Evolutionary conservation across 768 basidiomycete genomes (phyloP).

Genomic region (Leucocoprinus sp.): DNA sequence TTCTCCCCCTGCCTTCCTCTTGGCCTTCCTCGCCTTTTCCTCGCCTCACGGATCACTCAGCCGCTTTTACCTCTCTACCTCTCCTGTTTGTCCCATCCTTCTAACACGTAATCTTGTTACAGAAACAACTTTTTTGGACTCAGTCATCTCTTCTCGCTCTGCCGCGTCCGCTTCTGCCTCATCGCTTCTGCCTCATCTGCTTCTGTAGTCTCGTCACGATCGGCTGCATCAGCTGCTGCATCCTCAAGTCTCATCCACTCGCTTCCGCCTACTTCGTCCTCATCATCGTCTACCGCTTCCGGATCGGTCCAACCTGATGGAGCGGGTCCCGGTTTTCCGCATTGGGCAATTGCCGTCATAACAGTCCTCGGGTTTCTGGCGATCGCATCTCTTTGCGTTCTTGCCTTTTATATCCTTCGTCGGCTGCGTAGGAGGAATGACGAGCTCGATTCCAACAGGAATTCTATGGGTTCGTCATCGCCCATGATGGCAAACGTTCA

Average conservation of each 20-base stretch:
- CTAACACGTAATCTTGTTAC: constrained; percentile 11
- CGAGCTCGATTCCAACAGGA: constrained; percentile 44
- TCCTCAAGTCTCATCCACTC: constrained; percentile 16
- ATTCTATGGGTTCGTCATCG: constrained; percentile 70
- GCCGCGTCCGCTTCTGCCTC: constrained; percentile 37
- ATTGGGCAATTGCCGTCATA: constrained; percentile 90
- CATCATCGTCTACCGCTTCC: constrained; percentile 15
- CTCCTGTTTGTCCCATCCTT: constrained; percentile 5
- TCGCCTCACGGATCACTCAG: constrained; percentile 5
- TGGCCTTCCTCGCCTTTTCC: constrained; percentile 2
- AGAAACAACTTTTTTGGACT: constrained; percentile 76
- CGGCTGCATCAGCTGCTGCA: constrained; percentile 28
- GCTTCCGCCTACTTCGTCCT: constrained; percentile 11
- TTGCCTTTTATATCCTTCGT: constrained; percentile 68
- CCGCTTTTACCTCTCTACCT: constrained; percentile 7
- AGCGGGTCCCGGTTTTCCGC: constrained; percentile 49
- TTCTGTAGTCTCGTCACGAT: constrained; percentile 21
- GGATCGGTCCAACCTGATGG: constrained; percentile 39
- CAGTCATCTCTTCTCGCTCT: constrained; percentile 50
- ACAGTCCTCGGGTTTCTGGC: constrained; percentile 81
- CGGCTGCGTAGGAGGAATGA: constrained; percentile 47
- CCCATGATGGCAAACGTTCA: constrained; percentile 74
- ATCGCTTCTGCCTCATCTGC: constrained; percentile 24
- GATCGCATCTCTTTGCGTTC: constrained; percentile 57
- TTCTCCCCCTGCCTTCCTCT: neutral